Conservation (phyloP, 306 rosid species). For the Dryas octopetala region DNA sequence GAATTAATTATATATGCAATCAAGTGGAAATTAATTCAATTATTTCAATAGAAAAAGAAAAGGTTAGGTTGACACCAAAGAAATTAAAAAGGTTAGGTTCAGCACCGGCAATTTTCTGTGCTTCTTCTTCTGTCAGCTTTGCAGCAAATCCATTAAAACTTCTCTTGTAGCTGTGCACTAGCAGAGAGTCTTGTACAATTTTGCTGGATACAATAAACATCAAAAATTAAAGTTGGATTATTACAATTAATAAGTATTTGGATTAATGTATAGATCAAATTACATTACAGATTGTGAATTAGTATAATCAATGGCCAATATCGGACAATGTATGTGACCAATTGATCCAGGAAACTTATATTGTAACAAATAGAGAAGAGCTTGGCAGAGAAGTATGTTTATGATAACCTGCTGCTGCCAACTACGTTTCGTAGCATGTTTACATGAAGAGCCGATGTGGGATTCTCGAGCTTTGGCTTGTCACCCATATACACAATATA, state of each 20-base stretch:
- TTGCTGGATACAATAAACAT: neutral
- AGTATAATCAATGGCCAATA: no score
- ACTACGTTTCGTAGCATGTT: slow-evolving; percentile 13
- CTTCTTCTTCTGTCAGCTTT: slow-evolving; percentile 39
- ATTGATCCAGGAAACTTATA: no score
- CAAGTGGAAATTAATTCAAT: neutral
- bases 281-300: no score
- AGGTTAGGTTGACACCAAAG: neutral
- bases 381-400: no score
- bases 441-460: neutral
- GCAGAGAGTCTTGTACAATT: slow-evolving; percentile 17
- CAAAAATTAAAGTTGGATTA: neutral
- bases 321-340: no score
- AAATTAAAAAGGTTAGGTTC: no score
- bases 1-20: no score
- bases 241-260: no score
- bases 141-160: slow-evolving; percentile 49
- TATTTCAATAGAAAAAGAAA: neutral
- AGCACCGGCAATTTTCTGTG: slow-evolving; percentile 36
- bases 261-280: no score
- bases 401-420: neutral
- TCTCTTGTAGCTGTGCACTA: slow-evolving; percentile 30
- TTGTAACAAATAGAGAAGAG: no score
- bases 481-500: slow-evolving; percentile 34
- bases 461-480: neutral